A percentile compares a stretch with the other conserved stretches of the same genome.
These are phyloP conservation scores for Acanthamoeba royreba DNA, from an alignment of 208 protist genomes.

Conservation along the genomic window DNA sequence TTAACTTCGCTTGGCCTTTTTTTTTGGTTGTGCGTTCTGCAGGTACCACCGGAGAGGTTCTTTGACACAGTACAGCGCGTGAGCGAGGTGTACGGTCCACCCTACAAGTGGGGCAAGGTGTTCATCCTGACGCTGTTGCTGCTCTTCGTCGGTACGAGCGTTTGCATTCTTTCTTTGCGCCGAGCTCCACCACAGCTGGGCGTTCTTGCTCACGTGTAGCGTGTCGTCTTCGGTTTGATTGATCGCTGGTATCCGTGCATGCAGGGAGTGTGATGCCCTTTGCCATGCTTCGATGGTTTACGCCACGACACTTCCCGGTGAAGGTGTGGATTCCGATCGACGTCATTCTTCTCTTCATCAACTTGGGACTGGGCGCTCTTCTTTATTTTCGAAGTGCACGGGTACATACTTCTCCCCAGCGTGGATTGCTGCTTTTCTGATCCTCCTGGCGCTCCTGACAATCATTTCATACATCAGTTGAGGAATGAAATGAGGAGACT, in stretches of 20 bases:
- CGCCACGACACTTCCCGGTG: not conserved
- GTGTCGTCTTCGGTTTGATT: not conserved
- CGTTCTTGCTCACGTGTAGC: not conserved
- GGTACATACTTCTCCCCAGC: not conserved
- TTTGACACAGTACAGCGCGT: not conserved
- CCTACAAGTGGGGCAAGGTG: not conserved
- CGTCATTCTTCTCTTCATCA: not conserved
- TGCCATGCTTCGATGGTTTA: not conserved
- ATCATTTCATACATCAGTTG: not conserved
- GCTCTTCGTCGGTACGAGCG: not conserved
- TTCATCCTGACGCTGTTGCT: not conserved
- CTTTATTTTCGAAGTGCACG: not conserved
- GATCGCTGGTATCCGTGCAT: not conserved
- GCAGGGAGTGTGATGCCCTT: not conserved
- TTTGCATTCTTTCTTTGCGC: not conserved
- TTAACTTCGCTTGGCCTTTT: not conserved
- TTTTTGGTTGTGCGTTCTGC: not conserved
- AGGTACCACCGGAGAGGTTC: not conserved
- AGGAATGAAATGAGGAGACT: not conserved
- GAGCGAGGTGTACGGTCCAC: not conserved
- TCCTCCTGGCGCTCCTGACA: not conserved
- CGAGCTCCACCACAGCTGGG: not conserved
- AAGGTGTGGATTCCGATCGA: slow-evolving; percentile 1
- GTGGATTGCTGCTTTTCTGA: not conserved
- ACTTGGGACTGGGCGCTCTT: not conserved